Evolutionary conservation across 345 rosid genomes (phyloP).

Genomic region (Triadica sebifera): DNA sequence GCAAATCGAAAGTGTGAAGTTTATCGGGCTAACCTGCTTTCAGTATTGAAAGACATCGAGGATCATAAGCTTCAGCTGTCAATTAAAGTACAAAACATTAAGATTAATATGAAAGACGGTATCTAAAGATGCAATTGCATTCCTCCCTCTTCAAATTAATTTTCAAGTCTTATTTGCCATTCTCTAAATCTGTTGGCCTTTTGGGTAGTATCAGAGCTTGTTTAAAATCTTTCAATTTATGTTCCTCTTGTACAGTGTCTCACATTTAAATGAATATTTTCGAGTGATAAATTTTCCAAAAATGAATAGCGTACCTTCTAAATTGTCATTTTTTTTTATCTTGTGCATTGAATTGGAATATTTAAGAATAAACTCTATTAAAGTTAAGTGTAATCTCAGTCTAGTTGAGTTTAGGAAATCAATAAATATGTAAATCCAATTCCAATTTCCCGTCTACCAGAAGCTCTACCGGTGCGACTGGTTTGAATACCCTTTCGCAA

Average conservation of each 20-base stretch:
- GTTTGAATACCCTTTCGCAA: too few relatives aligned
- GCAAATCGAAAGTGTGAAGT: constrained; percentile 43
- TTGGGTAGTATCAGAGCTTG: neutral
- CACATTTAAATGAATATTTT: neutral
- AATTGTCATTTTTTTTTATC: neutral
- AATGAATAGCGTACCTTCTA: neutral
- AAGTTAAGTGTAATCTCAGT: too few relatives aligned
- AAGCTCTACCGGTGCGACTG: too few relatives aligned
- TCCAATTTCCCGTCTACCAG: too few relatives aligned
- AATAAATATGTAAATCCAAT: too few relatives aligned
- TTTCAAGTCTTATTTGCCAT: neutral
- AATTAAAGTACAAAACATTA: constrained; percentile 45
- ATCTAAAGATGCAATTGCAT: constrained; percentile 24
- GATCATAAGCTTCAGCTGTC: constrained; percentile 50
- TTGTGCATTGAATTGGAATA: too few relatives aligned
- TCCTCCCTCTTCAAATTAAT: neutral
- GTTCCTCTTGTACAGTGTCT: constrained; percentile 3
- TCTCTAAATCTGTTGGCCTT: neutral
- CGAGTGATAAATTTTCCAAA: neutral
- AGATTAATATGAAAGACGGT: constrained; percentile 44
- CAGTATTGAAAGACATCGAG: constrained; percentile 47
- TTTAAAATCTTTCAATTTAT: neutral
- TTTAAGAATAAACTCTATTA: too few relatives aligned
- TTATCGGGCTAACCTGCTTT: constrained; percentile 33
- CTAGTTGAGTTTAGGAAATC: too few relatives aligned